Percentiles rank a stretch among this genome's conserved stretches.
phyloP scores from a whole-genome alignment of 2,329 filamentous ascomycete species.

The Herpomyces periplanetae region DNA sequence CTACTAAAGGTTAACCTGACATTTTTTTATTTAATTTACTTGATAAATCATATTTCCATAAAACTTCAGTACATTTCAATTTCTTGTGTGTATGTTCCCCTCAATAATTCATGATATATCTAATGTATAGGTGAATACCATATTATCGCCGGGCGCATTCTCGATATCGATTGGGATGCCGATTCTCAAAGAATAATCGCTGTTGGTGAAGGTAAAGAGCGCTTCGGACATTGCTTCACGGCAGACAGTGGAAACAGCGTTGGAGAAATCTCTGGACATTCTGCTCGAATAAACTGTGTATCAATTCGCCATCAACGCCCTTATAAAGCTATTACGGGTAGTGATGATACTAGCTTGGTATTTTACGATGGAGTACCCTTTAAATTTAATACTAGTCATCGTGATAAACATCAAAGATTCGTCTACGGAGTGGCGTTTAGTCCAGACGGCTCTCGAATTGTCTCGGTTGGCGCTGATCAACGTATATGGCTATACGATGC shows the following conservation, averaged over 20 bases:
- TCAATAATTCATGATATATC: too few relatives aligned
- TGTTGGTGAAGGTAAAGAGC: constrained; percentile 70
- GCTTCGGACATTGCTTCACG: constrained; percentile 72
- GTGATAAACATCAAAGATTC: constrained; percentile 48
- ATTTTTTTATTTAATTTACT: not conserved
- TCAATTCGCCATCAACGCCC: constrained; percentile 61
- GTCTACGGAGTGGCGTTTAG: constrained; percentile 61
- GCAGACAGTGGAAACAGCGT: constrained; percentile 85
- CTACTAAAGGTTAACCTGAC: constrained; percentile 23
- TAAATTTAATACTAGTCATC: constrained; percentile 58
- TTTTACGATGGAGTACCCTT: constrained; percentile 84
- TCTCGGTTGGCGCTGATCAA: constrained; percentile 68
- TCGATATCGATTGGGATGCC: constrained; percentile 87
- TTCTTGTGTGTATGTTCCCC: not conserved
- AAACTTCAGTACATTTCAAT: constrained; percentile 1
- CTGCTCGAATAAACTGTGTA: constrained; percentile 57
- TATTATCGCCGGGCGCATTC: constrained; percentile 76
- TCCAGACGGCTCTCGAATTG: constrained; percentile 39
- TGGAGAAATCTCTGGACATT: constrained; percentile 71
- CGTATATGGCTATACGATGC: constrained; percentile 83
- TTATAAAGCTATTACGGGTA: constrained; percentile 58
- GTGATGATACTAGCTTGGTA: constrained; percentile 55
- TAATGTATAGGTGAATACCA: constrained; percentile 47
- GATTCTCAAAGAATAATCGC: constrained; percentile 88
- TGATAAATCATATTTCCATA: not conserved